Evolutionary conservation across 176 grass and related monocot species (phyloP), one percentile per base, ranked within the genome.

Genomic region (sorghum (Sorghum bicolor)): DNA sequence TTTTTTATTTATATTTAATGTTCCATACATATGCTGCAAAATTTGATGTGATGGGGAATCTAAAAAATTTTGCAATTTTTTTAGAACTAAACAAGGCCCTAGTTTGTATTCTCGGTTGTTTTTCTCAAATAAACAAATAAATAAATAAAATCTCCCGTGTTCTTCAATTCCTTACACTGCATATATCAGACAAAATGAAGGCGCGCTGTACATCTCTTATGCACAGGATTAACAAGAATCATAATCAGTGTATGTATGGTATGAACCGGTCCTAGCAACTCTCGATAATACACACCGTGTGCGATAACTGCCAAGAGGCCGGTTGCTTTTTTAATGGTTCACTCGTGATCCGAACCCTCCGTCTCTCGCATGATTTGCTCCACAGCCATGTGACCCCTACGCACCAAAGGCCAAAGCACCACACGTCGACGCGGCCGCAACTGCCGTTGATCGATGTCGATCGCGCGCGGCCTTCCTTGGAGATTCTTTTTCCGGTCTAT

Each of bases 321-420:
- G 78, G 78, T 67, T 69, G 66, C 19, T 70, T 77, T 70, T 74
- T 79, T 72, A 89, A 26, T 73, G 37, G 83, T 13, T 43, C 57
- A 50, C 79, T 73, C 78, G 83, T 72, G 80, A 86, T 22, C 16
- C 28, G 36, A 77, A 63, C 43, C 65, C 36, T 63, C 38, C 55
- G 10, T 71, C 28, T 41, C 57, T 76, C 75, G 77, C 87, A 64
- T 86, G 83, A 78, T 72, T 44, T 64, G 58, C 79, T 86, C 73
- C 66, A 14, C 15, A 36, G 83, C 88, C 88, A 90, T 86, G 88
- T 90, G 83, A 86, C 83, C 72, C 37, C 45, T 48, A 48, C 79
- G 3, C 24, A 64, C 38, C 15, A 60, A 62, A 60, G 22, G 61
- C 26, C 61, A 28, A 31, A 50, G 40, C 57, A 30, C 25, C 80